Base-by-base conservation (phyloP, 306 rosid genomes). In the Mimosa pudica region DNA sequence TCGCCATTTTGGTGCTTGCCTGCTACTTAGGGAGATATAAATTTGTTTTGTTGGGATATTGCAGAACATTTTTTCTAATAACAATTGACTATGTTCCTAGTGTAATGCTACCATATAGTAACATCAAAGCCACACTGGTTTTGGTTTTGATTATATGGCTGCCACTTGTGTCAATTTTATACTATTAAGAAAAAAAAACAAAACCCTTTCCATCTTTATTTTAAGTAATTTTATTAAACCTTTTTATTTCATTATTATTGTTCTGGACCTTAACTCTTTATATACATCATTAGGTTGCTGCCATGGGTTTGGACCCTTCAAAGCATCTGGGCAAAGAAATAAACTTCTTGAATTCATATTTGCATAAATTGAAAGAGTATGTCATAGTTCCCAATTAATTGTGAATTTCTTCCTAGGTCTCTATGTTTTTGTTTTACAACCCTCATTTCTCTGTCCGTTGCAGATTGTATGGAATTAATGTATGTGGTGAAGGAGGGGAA, bases 401-500 rank as follows among this genome's bases (percentile, higher is more conserved):
- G 54, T 72, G 47, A 80, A 69, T 47, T 66, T 64, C 80, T 44
- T 79, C 51, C 12, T 55, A 69, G 70, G 8, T 62, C n/a, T 32
- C n/a, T 30, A 62, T 35, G 35, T 61, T 57, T 71, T 64, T 7
- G 32, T 80, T 67, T 82, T 10, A 65, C 10, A 18, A 66, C 24
- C 45, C 77, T 73, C 74, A 30, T 76, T 52, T 20, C n/a, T 65
- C 17, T 74, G 38, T 61, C 20, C 57, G 71, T 77, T 80, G 75
- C 89, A 94, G 98, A 83, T 76, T 89, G 82, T 94, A 89, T 80
- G 98, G 97, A 82, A 88, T 89, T 74, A 94, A 92, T 81, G 97
- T 92, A 33, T 94, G 98, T 10, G 98, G 98, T 42, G 98, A 94
- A 91, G 98, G 97, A 86, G 97, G 98, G 66, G 98, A 94, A 82